Evolutionary conservation across 148 eudicot species (phyloP).

Genomic region (Talinum fruticosum): DNA sequence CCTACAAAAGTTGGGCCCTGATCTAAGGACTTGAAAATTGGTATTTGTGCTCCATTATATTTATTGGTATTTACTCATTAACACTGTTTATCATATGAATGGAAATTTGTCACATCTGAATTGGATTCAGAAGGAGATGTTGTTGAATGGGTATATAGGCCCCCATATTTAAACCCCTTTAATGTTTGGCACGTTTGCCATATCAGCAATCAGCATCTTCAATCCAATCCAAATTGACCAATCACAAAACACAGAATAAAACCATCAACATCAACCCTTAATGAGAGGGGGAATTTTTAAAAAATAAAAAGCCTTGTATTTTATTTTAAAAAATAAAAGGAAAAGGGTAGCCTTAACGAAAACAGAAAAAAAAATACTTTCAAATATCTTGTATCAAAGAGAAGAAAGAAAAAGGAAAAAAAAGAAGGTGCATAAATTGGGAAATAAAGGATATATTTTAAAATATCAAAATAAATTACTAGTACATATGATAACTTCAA

Average conservation of each 20-base stretch:
- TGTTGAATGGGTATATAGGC: not conserved
- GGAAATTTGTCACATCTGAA: not conserved
- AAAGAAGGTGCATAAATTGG: too few relatives aligned
- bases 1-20: not conserved
- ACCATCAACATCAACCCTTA: slow-evolving; percentile 2
- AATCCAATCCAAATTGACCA: slow-evolving; percentile 1
- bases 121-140: slow-evolving; percentile 1
- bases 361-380: too few relatives aligned
- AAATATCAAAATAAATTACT: too few relatives aligned
- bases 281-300: not conserved
- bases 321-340: too few relatives aligned
- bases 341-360: too few relatives aligned
- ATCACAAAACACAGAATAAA: not conserved
- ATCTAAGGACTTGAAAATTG: not conserved
- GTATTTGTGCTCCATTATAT: not conserved
- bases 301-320: not conserved
- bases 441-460: too few relatives aligned
- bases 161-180: slow-evolving; percentile 6
- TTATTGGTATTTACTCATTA: not conserved
- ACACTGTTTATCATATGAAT: not conserved
- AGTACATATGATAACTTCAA: too few relatives aligned
- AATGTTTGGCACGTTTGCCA: slow-evolving; percentile 6
- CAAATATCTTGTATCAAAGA: too few relatives aligned
- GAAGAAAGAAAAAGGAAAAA: too few relatives aligned
- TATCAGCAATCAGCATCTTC: slow-evolving; percentile 1